These are phyloP conservation scores for Trichoderma sp. DNA, from an alignment of 2,329 filamentous ascomycete genomes.

Conservation along the genomic window DNA sequence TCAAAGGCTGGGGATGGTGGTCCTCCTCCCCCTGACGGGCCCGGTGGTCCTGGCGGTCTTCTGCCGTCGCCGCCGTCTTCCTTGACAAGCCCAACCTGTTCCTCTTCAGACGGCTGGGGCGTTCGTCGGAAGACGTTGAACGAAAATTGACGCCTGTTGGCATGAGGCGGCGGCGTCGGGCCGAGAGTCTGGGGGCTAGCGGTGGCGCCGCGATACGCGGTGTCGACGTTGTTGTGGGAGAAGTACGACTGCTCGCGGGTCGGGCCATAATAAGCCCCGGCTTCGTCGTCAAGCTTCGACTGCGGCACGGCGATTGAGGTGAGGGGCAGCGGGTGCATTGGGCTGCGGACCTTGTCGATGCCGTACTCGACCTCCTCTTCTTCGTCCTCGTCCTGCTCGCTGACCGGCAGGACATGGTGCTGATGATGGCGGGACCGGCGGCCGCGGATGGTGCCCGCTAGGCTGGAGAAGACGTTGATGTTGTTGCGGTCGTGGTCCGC, in stretches of 20 bases:
- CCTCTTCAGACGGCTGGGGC: conserved; percentile 72
- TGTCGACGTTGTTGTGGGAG: conserved; percentile 43
- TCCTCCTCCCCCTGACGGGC: neutral
- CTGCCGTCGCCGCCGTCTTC: conserved; percentile 43
- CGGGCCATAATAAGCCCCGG: conserved; percentile 44
- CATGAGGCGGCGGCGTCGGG: conserved; percentile 64
- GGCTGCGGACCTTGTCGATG: conserved; percentile 51
- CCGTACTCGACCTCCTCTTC: conserved; percentile 35
- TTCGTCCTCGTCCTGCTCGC: conserved; percentile 37
- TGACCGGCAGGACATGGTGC: conserved; percentile 39
- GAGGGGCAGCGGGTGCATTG: conserved; percentile 63
- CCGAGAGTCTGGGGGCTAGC: conserved; percentile 42
- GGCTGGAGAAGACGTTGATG: conserved; percentile 53
- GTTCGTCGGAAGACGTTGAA: conserved; percentile 74
- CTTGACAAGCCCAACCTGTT: conserved; percentile 78
- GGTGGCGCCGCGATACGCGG: conserved; percentile 52
- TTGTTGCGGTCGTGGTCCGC: conserved; percentile 54
- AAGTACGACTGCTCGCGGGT: conserved; percentile 52
- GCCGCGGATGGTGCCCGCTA: conserved; percentile 56
- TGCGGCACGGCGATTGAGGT: conserved; percentile 60
- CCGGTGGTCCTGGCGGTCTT: neutral
- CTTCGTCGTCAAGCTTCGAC: conserved; percentile 50
- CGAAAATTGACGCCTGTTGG: conserved; percentile 77
- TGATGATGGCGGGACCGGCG: conserved; percentile 34
- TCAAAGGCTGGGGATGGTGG: conserved; percentile 8